Base-by-base conservation (phyloP, 2,329 filamentous ascomycete genomes). In the Diatrype stigma region DNA sequence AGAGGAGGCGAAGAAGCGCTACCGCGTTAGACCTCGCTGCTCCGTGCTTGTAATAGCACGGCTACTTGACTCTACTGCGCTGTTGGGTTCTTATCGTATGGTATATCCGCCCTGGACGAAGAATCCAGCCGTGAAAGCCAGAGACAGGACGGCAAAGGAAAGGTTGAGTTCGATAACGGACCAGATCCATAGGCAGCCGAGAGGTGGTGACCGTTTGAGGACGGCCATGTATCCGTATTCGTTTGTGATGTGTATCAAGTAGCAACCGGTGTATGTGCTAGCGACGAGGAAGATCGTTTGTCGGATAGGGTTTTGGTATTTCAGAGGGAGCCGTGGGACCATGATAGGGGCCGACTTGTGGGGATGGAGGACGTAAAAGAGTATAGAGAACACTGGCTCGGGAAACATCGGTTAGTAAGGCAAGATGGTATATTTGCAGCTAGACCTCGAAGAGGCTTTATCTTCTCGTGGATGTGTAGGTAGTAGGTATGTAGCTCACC, bases 171-270 rank as follows among this genome's bases (percentile, higher is more conserved):
- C 94, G 17, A 97, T 79, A 21, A 97, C 86, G 30, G 87, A 84
- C 91, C 93, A 97, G 4, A 97, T 80, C 92, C 93, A 97, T 17
- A 97, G 69, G 38, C 89, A 93, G 0, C 90, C 94, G 14, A 96
- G 68, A 5, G 91, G 85, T n/a, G 94, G 94, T 0, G 91, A 88
- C 56, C 84, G 85, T 73, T 96, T 95, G 90, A 97, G 92, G 19
- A 96, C 85, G 6, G 88, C 87, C 60, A 95, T 84, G 63, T 96
- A 97, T 4, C 86, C 83, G 57, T 85, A 82, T 28, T 76, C 79
- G 63, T 96, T 97, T 23, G 88, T 90, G 48, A 92, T 83, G 59
- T 89, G 77, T 46, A 97, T 85, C 55, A 96, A 75, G 68, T 90
- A 92, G 70, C 85, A 89, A 1, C 94, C 94, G 0, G 82, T 74